Evolutionary conservation across 208 protist species (phyloP).

Genomic region (Jaenimonas drosophilae): DNA sequence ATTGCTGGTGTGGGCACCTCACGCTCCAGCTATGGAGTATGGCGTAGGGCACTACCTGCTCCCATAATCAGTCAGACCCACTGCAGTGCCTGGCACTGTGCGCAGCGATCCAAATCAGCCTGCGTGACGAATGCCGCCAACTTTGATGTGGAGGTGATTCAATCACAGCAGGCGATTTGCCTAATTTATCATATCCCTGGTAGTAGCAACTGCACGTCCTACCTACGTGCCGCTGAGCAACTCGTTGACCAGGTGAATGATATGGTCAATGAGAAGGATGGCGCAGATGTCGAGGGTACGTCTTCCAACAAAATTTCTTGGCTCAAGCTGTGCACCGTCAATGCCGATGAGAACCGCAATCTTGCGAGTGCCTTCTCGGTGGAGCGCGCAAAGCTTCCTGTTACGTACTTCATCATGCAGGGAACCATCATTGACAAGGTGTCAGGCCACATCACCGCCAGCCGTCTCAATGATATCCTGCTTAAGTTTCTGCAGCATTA

Average conservation of each 20-base stretch:
- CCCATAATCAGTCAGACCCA: no score
- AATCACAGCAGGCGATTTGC: conserved; percentile 86
- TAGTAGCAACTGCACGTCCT: conserved; percentile 50
- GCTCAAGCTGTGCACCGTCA: conserved; percentile 81
- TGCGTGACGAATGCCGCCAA: conserved; percentile 54
- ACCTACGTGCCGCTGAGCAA: conserved; percentile 42
- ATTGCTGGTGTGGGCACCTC: no score
- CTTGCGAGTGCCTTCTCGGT: conserved; percentile 82
- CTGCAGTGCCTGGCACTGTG: not conserved
- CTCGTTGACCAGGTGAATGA: conserved; percentile 66
- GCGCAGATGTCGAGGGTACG: not conserved
- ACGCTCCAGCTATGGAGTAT: no score
- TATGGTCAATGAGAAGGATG: not conserved
- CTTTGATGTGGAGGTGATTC: conserved; percentile 75
- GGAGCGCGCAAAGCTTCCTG: conserved; percentile 68
- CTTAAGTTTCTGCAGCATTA: conserved; percentile 81
- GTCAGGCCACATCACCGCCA: conserved; percentile 34
- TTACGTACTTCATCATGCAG: conserved; percentile 87
- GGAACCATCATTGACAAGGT: conserved; percentile 84
- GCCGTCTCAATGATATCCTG: conserved; percentile 59
- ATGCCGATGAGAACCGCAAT: conserved; percentile 83
- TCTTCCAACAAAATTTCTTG: conserved; percentile 11
- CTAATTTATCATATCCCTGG: conserved; percentile 64
- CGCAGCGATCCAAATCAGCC: conserved; percentile 1
- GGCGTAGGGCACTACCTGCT: no score